A percentile compares a stretch with the other conserved stretches of the same genome.
phyloP scores from a whole-genome alignment of 2,329 filamentous ascomycete genomes.

The Zopfia rhizophila region DNA sequence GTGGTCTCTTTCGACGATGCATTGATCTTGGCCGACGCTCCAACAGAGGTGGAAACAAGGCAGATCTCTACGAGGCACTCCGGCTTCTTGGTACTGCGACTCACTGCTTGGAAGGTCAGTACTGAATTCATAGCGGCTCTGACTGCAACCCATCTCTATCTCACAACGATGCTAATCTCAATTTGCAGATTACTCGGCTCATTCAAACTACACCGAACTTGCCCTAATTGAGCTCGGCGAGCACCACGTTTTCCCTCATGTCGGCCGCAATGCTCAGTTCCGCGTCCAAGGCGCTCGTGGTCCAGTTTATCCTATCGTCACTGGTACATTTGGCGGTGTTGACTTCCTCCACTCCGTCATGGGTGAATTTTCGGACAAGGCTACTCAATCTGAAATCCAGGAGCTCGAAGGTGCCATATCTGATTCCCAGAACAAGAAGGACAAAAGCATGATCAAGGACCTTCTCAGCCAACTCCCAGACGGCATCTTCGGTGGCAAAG shows the following conservation, averaged over 20 bases:
- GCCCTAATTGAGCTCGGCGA: slow-evolving; percentile 89
- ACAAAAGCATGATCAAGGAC: slow-evolving; percentile 80
- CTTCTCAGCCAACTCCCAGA: slow-evolving; percentile 84
- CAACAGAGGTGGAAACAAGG: slow-evolving; percentile 70
- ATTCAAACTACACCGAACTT: slow-evolving; percentile 93
- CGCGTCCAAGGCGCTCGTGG: slow-evolving; percentile 72
- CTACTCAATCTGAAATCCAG: slow-evolving; percentile 90
- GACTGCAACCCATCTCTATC: too few relatives aligned
- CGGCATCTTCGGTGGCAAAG: slow-evolving; percentile 79
- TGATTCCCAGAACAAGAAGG: slow-evolving; percentile 68
- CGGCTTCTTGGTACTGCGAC: slow-evolving; percentile 86
- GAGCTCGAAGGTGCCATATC: slow-evolving; percentile 86
- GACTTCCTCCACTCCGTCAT: slow-evolving; percentile 93
- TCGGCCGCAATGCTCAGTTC: slow-evolving; percentile 78
- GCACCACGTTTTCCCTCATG: slow-evolving; percentile 83
- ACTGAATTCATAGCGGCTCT: slow-evolving; percentile 16
- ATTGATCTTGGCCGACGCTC: slow-evolving; percentile 86
- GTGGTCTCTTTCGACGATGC: slow-evolving; percentile 75
- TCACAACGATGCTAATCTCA: too few relatives aligned
- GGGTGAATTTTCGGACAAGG: slow-evolving; percentile 83
- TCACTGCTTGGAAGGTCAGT: slow-evolving; percentile 82
- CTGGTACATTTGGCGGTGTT: slow-evolving; percentile 93
- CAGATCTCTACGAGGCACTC: slow-evolving; percentile 87
- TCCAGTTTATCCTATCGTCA: slow-evolving; percentile 82
- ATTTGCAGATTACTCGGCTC: slow-evolving; percentile 81